Percentiles rank a stretch among this genome's conserved stretches.
phyloP scores from a whole-genome alignment of 345 rosid genomes.

The Gossypium longicalyx region DNA sequence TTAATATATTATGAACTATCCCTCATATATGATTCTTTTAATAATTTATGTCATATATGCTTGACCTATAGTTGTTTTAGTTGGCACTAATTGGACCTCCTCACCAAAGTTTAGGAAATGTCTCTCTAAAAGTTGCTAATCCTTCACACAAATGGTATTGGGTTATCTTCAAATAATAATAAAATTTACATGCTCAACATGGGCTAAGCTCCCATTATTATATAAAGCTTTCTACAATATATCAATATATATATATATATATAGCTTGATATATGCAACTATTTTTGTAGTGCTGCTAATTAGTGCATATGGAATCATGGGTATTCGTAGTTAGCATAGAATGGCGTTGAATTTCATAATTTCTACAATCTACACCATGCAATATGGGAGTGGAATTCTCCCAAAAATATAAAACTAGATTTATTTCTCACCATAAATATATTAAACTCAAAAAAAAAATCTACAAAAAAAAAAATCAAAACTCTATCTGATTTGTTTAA shows the following conservation, averaged over 20 bases:
- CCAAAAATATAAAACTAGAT: neutral
- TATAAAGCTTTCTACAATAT: neutral
- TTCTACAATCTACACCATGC: neutral
- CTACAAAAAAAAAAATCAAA: too few species aligned
- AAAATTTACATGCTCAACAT: too few species aligned
- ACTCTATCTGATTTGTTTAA: too few species aligned
- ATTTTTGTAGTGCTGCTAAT: neutral
- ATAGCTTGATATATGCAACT: too few species aligned
- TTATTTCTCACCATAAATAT: neutral
- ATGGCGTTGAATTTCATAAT: conserved; percentile 7
- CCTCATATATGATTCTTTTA: too few species aligned
- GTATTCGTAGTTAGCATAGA: neutral
- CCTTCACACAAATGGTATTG: too few species aligned
- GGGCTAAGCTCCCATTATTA: too few species aligned
- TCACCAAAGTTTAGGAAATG: too few species aligned
- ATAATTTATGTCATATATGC: neutral
- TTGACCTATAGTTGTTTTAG: neutral
- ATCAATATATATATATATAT: too few species aligned
- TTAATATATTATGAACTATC: neutral
- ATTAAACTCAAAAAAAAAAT: neutral
- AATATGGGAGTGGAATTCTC: neutral
- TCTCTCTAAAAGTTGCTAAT: too few species aligned
- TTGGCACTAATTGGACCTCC: neutral
- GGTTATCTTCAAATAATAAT: too few species aligned
- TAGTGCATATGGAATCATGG: neutral